These are phyloP conservation scores for Anthoceros angustus DNA, from an alignment of 225 moss, liverwort and hornwort genomes.

Conservation along the genomic window DNA sequence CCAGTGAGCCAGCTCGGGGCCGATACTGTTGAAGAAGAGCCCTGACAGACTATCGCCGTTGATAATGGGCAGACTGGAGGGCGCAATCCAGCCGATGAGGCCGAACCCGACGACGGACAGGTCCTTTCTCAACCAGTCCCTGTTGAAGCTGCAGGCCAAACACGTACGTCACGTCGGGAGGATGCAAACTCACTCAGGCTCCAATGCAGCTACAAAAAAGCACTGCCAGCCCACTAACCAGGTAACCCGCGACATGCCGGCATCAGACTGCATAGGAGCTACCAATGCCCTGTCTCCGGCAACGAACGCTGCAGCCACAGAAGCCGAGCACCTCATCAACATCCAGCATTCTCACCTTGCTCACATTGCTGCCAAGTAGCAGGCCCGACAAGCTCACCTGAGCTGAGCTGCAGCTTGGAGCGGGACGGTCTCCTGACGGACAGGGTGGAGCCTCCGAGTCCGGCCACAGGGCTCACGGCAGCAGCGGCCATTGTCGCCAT, in stretches of 20 bases:
- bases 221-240: conserved; percentile 28
- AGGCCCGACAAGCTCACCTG: conserved; percentile 27
- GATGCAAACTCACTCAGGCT: not conserved
- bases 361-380: conserved; percentile 10
- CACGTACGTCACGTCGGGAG: not conserved
- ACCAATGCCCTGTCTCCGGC: conserved; percentile 30
- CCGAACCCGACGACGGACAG: conserved; percentile 76
- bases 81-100: conserved; percentile 88
- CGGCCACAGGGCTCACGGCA: conserved; percentile 52
- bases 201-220: not conserved
- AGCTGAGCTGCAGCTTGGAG: conserved; percentile 49
- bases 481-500: conserved; percentile 47
- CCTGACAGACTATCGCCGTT: conserved; percentile 83
- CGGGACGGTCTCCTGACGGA: conserved; percentile 20
- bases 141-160: conserved; percentile 32
- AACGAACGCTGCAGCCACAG: conserved; percentile 45
- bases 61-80: conserved; percentile 75
- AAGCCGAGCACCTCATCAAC: not conserved
- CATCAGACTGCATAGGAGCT: conserved; percentile 16
- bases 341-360: not conserved
- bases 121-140: conserved; percentile 83
- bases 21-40: conserved; percentile 69
- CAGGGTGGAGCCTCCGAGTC: conserved; percentile 49
- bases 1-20: conserved; percentile 79
- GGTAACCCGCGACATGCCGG: conserved; percentile 64